Percentiles rank a stretch among this genome's conserved stretches.
Evolutionary conservation across 805 yeast species (phyloP).

Genomic region (Debaryomyces hansenii): DNA sequence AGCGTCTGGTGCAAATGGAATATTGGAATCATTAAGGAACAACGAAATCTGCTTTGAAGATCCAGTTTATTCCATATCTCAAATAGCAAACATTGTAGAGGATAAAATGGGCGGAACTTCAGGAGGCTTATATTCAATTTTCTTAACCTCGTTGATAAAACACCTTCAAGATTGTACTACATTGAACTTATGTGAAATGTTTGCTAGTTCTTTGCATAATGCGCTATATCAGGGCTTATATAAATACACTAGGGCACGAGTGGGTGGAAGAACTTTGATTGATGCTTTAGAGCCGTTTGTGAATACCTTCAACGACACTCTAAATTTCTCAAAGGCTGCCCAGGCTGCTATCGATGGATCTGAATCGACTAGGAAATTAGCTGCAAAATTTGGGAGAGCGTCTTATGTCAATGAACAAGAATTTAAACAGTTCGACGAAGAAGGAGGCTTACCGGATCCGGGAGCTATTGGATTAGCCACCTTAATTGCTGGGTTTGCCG

Average conservation of each 20-base stretch:
- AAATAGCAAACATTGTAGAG: constrained; percentile 74
- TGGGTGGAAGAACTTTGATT: constrained; percentile 80
- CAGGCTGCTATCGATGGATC: constrained; percentile 70
- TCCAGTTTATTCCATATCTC: constrained; percentile 40
- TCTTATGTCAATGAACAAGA: constrained; percentile 56
- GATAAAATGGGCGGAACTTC: constrained; percentile 89
- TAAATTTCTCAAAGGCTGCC: constrained; percentile 56
- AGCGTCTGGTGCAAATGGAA: constrained; percentile 70
- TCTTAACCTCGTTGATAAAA: constrained; percentile 23
- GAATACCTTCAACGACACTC: constrained; percentile 48
- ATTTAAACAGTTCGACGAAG: constrained; percentile 22
- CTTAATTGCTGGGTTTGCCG: too few relatives aligned
- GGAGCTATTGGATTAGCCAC: constrained; percentile 72
- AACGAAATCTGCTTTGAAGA: constrained; percentile 9
- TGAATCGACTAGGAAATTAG: constrained; percentile 55
- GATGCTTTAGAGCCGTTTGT: constrained; percentile 83
- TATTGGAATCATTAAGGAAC: constrained; percentile 38
- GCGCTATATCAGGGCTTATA: constrained; percentile 35
- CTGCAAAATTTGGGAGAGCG: constrained; percentile 84
- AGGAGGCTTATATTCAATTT: constrained; percentile 82
- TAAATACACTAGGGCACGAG: constrained; percentile 78
- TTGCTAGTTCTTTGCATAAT: neutral
- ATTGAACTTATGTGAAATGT: too few relatives aligned
- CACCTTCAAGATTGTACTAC: too few relatives aligned
- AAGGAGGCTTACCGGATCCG: constrained; percentile 78